Conservation (phyloP, 2,329 filamentous ascomycete genomes). For the Aureobasidium zeae region DNA sequence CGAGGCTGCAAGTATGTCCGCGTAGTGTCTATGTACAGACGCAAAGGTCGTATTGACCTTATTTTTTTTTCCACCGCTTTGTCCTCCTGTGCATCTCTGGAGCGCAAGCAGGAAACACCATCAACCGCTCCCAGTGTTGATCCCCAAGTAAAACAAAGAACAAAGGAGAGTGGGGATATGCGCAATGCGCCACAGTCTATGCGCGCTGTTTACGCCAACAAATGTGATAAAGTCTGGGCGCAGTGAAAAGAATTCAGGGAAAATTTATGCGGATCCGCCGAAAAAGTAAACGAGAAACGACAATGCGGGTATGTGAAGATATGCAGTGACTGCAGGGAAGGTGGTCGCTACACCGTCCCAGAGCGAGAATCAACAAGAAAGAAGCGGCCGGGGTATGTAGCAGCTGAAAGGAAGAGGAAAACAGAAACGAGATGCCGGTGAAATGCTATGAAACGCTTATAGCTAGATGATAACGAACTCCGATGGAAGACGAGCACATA, state of each 20-base stretch:
- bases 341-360: neutral
- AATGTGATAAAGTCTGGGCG: neutral
- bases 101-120: conserved; percentile 8
- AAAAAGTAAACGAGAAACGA: conserved; percentile 7
- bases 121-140: neutral
- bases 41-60: too few relatives aligned
- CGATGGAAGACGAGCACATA: conserved; percentile 12
- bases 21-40: conserved; percentile 3
- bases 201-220: conserved; percentile 5
- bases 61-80: too few relatives aligned
- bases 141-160: neutral
- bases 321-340: conserved; percentile 9
- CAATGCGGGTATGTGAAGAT: conserved; percentile 7
- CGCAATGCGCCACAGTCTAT: neutral
- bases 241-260: neutral
- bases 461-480: conserved; percentile 12
- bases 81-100: conserved; percentile 1
- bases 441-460: conserved; percentile 11
- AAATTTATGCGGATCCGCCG: conserved; percentile 1
- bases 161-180: conserved; percentile 7
- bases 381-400: conserved; percentile 10
- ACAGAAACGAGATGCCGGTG: conserved; percentile 9
- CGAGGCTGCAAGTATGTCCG: too few relatives aligned
- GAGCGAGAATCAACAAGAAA: conserved; percentile 12
- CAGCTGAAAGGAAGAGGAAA: neutral